Conservation (phyloP, 257 asterid genomes). For the Oldenlandia corymbosa region DNA sequence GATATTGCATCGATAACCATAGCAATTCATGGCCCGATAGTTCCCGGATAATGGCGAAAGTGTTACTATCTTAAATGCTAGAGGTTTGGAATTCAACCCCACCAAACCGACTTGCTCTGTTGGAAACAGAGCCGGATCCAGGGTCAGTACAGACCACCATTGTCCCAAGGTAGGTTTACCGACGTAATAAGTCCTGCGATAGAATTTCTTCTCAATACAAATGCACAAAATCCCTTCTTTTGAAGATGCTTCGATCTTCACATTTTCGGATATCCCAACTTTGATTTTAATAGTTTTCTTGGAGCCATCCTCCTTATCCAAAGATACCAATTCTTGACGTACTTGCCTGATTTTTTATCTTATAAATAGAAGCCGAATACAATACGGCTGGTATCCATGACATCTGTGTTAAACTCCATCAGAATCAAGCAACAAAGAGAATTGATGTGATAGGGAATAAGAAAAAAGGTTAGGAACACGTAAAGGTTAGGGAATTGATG, state of each 20-base stretch:
- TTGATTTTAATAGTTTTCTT: not conserved
- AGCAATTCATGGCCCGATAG: too few species aligned
- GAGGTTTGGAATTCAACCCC: constrained; percentile 12
- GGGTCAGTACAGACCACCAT: constrained; percentile 23
- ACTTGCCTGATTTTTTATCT: not conserved
- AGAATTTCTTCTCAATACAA: too few species aligned
- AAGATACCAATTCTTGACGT: not conserved
- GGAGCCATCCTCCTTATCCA: not conserved
- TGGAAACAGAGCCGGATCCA: not conserved
- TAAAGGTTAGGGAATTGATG: too few species aligned
- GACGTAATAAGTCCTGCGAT: not conserved
- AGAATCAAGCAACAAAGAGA: too few species aligned
- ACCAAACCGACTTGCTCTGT: constrained; percentile 4
- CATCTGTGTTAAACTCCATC: too few species aligned
- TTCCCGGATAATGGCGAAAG: not conserved
- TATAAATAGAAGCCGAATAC: too few species aligned
- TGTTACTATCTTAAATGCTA: constrained; percentile 21
- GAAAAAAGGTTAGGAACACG: too few species aligned
- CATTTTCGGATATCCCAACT: not conserved
- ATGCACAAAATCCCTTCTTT: constrained; percentile 23
- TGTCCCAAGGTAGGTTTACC: constrained; percentile 27
- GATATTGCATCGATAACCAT: constrained; percentile 11
- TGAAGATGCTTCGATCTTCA: constrained; percentile 24
- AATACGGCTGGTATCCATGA: too few species aligned
- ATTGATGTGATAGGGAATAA: too few species aligned